These are phyloP conservation scores for Mycena latifolia DNA, from an alignment of 768 basidiomycete species.

Conservation along the genomic window DNA sequence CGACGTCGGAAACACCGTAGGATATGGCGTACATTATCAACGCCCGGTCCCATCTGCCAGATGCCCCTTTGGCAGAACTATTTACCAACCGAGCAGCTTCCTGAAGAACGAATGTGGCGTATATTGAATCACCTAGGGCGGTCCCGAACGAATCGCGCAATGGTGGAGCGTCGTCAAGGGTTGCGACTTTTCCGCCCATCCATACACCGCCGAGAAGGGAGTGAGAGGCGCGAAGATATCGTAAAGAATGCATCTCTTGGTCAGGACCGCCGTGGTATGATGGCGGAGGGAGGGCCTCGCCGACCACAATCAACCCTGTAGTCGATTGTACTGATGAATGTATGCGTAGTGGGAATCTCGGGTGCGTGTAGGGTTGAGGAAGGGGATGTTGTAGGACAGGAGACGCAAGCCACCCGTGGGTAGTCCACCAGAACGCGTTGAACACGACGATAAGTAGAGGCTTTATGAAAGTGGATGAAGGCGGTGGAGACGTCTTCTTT, in stretches of 20 bases:
- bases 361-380: constrained; percentile 61
- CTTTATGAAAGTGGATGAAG: constrained; percentile 41
- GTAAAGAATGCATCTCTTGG: constrained; percentile 60
- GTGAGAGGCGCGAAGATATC: constrained; percentile 75
- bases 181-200: constrained; percentile 67
- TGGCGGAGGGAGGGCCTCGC: constrained; percentile 67
- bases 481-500: constrained; percentile 28
- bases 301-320: constrained; percentile 90
- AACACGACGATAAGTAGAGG: constrained; percentile 44
- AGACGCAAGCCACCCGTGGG: constrained; percentile 56
- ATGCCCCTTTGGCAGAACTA: constrained; percentile 52
- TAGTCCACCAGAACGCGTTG: constrained; percentile 50
- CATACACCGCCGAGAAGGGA: constrained; percentile 84
- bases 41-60: constrained; percentile 61
- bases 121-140: constrained; percentile 82
- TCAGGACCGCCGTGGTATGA: constrained; percentile 44
- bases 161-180: constrained; percentile 55
- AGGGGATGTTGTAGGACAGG: constrained; percentile 72
- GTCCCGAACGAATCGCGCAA: constrained; percentile 65
- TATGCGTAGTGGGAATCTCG: constrained; percentile 69
- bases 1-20: constrained; percentile 19
- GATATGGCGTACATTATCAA: constrained; percentile 73
- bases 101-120: constrained; percentile 87
- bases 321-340: constrained; percentile 75
- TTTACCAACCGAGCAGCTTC: constrained; percentile 84